Evolutionary conservation across 23 red algal genomes (phyloP).

Genomic region (Gracilariopsis chorda): DNA sequence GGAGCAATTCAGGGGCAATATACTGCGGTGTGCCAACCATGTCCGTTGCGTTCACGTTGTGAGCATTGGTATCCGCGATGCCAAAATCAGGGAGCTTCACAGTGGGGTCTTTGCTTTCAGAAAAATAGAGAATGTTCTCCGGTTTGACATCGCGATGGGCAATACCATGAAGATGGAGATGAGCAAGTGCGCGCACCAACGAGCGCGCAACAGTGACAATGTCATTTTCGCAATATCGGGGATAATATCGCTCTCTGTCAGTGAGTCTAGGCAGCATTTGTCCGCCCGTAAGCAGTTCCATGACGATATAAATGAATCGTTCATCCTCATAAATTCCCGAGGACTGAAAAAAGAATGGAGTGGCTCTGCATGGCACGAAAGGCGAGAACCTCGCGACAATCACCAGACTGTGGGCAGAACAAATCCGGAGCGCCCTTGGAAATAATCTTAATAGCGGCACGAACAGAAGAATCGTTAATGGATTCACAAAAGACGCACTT

Average conservation of each 20-base stretch:
- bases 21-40: slow-evolving; percentile 84
- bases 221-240: slow-evolving; percentile 86
- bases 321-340: slow-evolving; percentile 76
- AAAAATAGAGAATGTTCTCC: slow-evolving; percentile 82
- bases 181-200: slow-evolving; percentile 54
- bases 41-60: not conserved
- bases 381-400: slow-evolving; percentile 67
- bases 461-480: not conserved
- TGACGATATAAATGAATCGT: slow-evolving; percentile 73
- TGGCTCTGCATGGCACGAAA: not conserved
- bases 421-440: slow-evolving; percentile 61
- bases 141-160: slow-evolving; percentile 95
- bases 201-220: slow-evolving; percentile 41
- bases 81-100: slow-evolving; percentile 91
- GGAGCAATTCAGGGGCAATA: slow-evolving; percentile 87
- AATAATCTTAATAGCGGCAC: slow-evolving; percentile 65
- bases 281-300: slow-evolving; percentile 73
- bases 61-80: slow-evolving; percentile 24
- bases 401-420: slow-evolving; percentile 47
- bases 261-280: slow-evolving; percentile 57
- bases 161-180: slow-evolving; percentile 66
- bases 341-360: slow-evolving; percentile 43
- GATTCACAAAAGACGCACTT: slow-evolving; percentile 55
- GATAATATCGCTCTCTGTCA: slow-evolving; percentile 48
- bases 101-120: slow-evolving; percentile 42